Base-by-base conservation (phyloP, 2,329 filamentous ascomycete genomes). In the Fusarium torreyae region DNA sequence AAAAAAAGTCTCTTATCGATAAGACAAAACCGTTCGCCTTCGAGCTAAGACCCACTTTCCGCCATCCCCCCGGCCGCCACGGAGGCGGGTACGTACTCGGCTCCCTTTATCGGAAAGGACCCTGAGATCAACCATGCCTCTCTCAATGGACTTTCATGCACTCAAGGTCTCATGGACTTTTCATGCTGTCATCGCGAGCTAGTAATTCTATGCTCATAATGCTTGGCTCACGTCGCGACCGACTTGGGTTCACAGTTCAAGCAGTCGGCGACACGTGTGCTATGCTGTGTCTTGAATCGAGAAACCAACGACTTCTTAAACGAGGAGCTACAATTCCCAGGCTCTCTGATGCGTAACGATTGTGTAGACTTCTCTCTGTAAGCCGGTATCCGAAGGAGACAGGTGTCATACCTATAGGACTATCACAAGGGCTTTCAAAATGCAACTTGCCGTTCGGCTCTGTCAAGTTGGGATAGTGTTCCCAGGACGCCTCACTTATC, bases 1-100 rank as follows among this genome's bases (percentile, higher is more conserved):
- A 65, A 66, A 72, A 67, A 73, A 74, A 76, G 55, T 72, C 65
- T 68, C 69, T 78, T 77, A 79, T 79, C 77, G 77, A 78, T 78
- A 78, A 74, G 59, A n/a, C 42, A 26, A 17, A 34, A 17, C 28
- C 34, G 56, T 49, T 62, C 42, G 38, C 38, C 36, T 52, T 24
- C 22, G 7, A n/a, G 18, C 24, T 15, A 1, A 10, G 62, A 28
- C 18, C 69, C 68, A 66, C 66, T 34, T 50, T 43, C 63, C 50
- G 60, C 1, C 38, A 26, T 42, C 46, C 51, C 28, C 22, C 28
- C 22, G 5, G 22, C 22, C n/a, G 8, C 54, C 33, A 22, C 22
- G 13, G 8, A 7, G 15, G 34, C 7, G 39, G 28, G 55, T 69
- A 70, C 67, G 57, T 66, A 68, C 66, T 26, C 22, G 26, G 15